Evolutionary conservation across 805 yeast genomes (phyloP).

Genomic region (Blastobotrys chiropterorum): DNA sequence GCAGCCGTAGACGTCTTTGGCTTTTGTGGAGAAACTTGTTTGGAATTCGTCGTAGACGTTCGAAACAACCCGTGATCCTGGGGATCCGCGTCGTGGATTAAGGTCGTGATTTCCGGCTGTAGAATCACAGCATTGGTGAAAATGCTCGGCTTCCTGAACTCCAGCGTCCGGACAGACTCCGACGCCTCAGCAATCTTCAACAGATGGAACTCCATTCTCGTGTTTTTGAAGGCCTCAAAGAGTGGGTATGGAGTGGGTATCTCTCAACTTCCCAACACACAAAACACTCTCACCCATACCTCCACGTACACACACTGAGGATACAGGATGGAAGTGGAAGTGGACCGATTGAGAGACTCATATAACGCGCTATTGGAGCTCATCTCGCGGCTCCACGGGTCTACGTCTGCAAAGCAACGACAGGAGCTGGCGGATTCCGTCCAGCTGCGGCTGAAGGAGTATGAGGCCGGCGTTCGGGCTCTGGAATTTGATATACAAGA

Average conservation of each 20-base stretch:
- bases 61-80: constrained; percentile 17
- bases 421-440: constrained; percentile 19
- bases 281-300: background rate
- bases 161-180: constrained; percentile 22
- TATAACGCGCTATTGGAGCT: constrained; percentile 16
- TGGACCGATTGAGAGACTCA: constrained; percentile 6
- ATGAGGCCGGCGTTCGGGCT: constrained; percentile 12
- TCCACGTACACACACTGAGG: background rate
- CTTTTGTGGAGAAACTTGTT: background rate
- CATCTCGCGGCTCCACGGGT: constrained; percentile 10
- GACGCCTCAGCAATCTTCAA: constrained; percentile 12
- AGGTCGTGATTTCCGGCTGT: constrained; percentile 45
- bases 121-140: constrained; percentile 58
- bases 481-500: constrained; percentile 10
- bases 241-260: too few relatives aligned
- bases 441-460: constrained; percentile 14
- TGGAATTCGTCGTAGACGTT: background rate
- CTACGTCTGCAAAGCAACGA: constrained; percentile 6
- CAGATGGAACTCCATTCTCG: constrained; percentile 13
- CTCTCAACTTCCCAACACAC: background rate
- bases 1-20: background rate
- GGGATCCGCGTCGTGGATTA: constrained; percentile 54
- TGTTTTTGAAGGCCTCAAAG: too few relatives aligned
- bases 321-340: background rate
- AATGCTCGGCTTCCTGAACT: constrained; percentile 53